phyloP scores from a whole-genome alignment of 2,329 filamentous ascomycete genomes.

The Dothideomycetes sp. region DNA sequence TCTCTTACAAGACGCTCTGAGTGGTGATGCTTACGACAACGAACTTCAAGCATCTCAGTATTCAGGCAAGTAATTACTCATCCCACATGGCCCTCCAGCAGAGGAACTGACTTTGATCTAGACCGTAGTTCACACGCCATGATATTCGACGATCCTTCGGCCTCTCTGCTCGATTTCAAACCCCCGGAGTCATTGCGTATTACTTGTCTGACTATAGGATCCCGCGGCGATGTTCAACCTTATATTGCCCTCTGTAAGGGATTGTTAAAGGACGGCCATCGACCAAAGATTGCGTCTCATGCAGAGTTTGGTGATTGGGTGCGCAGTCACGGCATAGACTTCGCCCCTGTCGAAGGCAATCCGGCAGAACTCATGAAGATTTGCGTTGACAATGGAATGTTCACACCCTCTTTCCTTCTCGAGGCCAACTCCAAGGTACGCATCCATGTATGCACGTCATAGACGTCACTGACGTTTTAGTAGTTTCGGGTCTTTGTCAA shows the following conservation, averaged over 20 bases:
- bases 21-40: constrained; percentile 34
- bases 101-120: constrained; percentile 5
- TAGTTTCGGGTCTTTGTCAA: constrained; percentile 89
- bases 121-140: constrained; percentile 59
- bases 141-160: constrained; percentile 78
- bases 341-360: constrained; percentile 78
- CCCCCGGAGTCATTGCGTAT: constrained; percentile 69
- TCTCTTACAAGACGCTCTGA: constrained; percentile 65
- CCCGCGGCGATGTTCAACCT: constrained; percentile 89
- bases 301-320: constrained; percentile 84
- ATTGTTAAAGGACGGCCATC: constrained; percentile 77
- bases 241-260: constrained; percentile 96
- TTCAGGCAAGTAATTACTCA: constrained; percentile 9
- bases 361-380: constrained; percentile 91
- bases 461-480: neutral
- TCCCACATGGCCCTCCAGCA: neutral
- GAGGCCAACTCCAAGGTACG: constrained; percentile 64
- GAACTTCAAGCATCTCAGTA: constrained; percentile 25
- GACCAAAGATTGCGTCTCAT: constrained; percentile 81
- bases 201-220: constrained; percentile 92
- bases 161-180: constrained; percentile 86
- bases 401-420: constrained; percentile 80
- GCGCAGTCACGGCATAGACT: constrained; percentile 86
- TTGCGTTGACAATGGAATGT: constrained; percentile 95
- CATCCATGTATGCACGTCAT: neutral